These are phyloP conservation scores for Begonia fuchsioides DNA, from an alignment of 306 rosid genomes.

Conservation along the genomic window DNA sequence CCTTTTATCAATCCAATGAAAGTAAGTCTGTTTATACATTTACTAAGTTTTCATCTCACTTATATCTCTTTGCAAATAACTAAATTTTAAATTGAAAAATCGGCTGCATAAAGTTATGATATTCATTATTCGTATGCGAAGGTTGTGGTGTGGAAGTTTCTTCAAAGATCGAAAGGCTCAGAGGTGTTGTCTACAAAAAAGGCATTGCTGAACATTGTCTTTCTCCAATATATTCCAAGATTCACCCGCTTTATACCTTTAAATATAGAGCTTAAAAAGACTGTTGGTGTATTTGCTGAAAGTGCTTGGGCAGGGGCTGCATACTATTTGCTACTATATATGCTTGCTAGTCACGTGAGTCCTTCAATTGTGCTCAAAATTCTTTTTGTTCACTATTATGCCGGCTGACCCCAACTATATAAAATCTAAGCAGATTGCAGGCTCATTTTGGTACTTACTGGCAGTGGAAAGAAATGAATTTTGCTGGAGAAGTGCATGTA, in stretches of 20 bases:
- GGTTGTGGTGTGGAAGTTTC: constrained; percentile 54
- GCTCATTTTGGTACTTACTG: constrained; percentile 77
- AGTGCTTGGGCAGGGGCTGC: constrained; percentile 76
- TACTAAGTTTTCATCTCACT: no score
- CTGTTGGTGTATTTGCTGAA: constrained; percentile 74
- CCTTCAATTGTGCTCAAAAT: not conserved
- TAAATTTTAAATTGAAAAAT: no score
- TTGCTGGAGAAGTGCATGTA: constrained; percentile 62
- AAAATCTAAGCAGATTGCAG: constrained; percentile 36
- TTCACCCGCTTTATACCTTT: constrained; percentile 61
- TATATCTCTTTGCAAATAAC: no score
- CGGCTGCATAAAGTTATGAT: no score
- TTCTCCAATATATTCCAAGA: constrained; percentile 61
- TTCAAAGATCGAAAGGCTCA: constrained; percentile 22
- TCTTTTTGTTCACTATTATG: no score
- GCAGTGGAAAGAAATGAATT: constrained; percentile 64
- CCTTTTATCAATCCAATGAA: no score
- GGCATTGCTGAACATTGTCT: constrained; percentile 39
- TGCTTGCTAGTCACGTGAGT: constrained; percentile 88
- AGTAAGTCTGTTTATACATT: no score
- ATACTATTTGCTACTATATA: constrained; percentile 73
- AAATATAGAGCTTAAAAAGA: constrained; percentile 71
- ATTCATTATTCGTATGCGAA: constrained; percentile 11
- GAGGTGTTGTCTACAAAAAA: constrained; percentile 62
- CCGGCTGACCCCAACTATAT: not conserved